Evolutionary conservation across 257 asterid species (phyloP), one percentile per base, ranked within the genome.

Genomic region (Solanum dulcamara): DNA sequence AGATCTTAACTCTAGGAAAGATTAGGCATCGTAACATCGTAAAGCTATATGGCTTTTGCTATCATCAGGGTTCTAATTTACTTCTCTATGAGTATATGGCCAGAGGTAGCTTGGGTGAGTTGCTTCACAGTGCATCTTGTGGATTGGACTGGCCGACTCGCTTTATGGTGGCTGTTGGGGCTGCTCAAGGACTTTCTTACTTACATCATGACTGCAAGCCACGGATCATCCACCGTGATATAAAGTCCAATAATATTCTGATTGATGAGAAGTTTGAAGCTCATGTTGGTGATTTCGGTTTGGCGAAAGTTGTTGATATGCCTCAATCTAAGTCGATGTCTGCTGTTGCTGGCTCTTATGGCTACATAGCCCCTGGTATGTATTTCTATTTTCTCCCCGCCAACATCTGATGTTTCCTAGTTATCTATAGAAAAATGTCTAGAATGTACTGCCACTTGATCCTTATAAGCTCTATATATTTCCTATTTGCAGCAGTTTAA

Each of bases 281-380:
- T 50, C 99, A 93, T 57, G 99, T 96, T 64, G 99, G 98, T 51
- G 99, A 96, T 91, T 96, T 96, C 51, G 99, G 99, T 83, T 89
- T 96, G 89, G 99, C 99, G 1, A 96, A 96, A 87, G 99, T 96
- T 83, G 92, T 96, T 30, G 99, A 96, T 85, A 94, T 96, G 99
- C 99, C 99, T 44, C 97, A 93, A 38, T 93, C 98, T 1, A 96
- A 94, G 92, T 93, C 99, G 0, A 91, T 96, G 93, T 96, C 99
- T 66, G 99, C 99, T 0, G 99, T 96, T 81, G 99, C 99, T 32
- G 99, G 99, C 48, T 96, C 99, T 5, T 96, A 96, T 81, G 99
- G 99, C 46, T 96, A 96, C 90, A 96, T 96, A 60, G 99, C 99
- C 87, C 99, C 99, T 18, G 99, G 99, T 94, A 71, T 88, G 96